phyloP scores from a whole-genome alignment of 1,284 basidiomycete genomes.

The Melampsora larici-populina region DNA sequence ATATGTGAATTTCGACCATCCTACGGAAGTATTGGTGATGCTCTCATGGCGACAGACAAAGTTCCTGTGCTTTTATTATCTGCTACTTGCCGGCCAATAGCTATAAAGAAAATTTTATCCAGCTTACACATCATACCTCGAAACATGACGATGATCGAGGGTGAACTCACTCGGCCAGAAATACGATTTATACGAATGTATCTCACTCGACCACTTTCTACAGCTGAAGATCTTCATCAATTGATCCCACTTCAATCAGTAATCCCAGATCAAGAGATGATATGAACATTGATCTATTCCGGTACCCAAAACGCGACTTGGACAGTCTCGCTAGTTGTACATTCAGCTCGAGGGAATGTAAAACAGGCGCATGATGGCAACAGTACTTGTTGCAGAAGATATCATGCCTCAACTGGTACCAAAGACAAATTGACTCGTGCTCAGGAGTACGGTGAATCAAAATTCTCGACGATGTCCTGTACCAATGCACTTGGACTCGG shows the following conservation, averaged over 20 bases:
- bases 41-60: not conserved
- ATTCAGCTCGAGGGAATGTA: not conserved
- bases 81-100: conserved; percentile 23
- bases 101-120: not conserved
- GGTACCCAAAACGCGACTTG: not conserved
- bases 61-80: conserved; percentile 1
- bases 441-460: not conserved
- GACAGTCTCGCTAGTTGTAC: not conserved
- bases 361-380: not conserved
- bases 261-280: not conserved
- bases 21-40: conserved; percentile 2
- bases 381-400: not conserved
- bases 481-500: conserved; percentile 2
- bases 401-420: conserved; percentile 8
- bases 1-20: conserved; percentile 1
- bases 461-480: not conserved
- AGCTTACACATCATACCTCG: not conserved
- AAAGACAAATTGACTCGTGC: conserved; percentile 3
- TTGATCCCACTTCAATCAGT: not conserved
- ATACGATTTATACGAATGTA: not conserved
- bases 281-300: not conserved
- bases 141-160: not conserved
- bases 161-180: no score
- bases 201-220: not conserved
- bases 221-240: not conserved